phyloP scores from a whole-genome alignment of 2,329 filamentous ascomycete species.

The Chaetomium sp. region DNA sequence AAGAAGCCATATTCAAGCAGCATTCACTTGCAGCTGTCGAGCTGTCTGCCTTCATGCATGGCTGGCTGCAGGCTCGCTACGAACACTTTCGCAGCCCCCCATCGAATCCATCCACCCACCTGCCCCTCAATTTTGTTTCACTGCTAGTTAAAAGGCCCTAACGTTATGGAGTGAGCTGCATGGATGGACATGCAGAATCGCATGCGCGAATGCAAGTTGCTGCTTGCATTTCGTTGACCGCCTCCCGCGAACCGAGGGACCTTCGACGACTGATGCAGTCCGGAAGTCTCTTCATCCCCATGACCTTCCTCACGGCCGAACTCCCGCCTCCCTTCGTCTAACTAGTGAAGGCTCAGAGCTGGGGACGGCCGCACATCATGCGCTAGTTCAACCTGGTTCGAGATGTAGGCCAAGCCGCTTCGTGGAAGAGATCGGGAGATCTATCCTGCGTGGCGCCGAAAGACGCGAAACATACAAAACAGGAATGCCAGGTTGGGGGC shows the following conservation, averaged over 20 bases:
- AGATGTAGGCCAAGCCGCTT: no score
- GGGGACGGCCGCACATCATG: constrained; percentile 9
- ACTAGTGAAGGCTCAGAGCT: no score
- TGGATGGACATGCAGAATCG: neutral
- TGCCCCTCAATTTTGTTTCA: no score
- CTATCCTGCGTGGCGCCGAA: neutral
- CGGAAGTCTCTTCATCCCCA: no score
- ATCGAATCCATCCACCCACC: neutral
- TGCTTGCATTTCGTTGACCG: neutral
- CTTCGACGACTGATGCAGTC: no score
- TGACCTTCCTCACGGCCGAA: no score
- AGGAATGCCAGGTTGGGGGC: neutral
- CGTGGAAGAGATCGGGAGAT: neutral
- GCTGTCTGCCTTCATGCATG: neutral
- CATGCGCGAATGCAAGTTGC: neutral
- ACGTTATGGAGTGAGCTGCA: neutral
- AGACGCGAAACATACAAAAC: neutral
- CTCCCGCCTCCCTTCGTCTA: no score
- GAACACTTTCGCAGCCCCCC: neutral
- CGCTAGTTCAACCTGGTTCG: constrained; percentile 3
- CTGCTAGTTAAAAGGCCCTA: no score
- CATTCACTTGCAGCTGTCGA: neutral
- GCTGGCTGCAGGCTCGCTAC: neutral
- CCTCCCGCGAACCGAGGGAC: neutral
- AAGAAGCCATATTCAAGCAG: neutral